phyloP scores from a whole-genome alignment of 495 filamentous ascomycete species.

The Trichoderma parareesei region DNA sequence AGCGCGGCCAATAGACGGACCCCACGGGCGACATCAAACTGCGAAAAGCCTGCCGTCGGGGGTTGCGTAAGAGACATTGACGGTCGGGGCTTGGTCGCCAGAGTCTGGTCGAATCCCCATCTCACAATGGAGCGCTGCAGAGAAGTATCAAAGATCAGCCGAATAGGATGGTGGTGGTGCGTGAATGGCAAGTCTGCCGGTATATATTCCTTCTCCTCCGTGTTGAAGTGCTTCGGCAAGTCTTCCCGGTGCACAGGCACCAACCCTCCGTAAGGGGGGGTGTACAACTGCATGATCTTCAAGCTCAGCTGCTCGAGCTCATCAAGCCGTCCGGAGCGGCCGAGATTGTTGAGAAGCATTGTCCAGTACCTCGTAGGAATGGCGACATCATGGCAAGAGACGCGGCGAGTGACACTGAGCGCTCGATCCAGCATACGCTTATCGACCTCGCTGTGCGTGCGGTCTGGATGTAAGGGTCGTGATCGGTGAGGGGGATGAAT shows the following conservation, averaged over 20 bases:
- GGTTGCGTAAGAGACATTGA: neutral
- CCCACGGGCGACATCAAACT: constrained; percentile 4
- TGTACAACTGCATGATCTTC: constrained; percentile 21
- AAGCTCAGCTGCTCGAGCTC: constrained; percentile 24
- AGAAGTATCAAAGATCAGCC: constrained; percentile 23
- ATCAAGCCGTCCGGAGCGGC: constrained; percentile 21
- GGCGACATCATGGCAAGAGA: constrained; percentile 10
- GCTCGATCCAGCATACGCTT: neutral
- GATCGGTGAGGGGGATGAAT: constrained; percentile 11
- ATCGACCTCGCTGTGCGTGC: neutral
- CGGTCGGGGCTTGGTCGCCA: neutral
- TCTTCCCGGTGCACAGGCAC: constrained; percentile 23
- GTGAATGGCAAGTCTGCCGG: constrained; percentile 19
- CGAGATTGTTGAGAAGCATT: constrained; percentile 24
- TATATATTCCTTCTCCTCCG: constrained; percentile 21
- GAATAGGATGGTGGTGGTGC: constrained; percentile 22
- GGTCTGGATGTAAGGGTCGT: neutral
- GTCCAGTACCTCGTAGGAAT: constrained; percentile 16
- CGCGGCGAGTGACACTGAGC: constrained; percentile 6
- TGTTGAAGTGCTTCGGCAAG: constrained; percentile 17
- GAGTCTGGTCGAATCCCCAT: constrained; percentile 13
- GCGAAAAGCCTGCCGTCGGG: neutral
- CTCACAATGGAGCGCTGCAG: constrained; percentile 23
- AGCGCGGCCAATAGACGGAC: constrained; percentile 2
- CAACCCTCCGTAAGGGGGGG: constrained; percentile 18